These are phyloP conservation scores for Arthonia radiata DNA, from an alignment of 495 filamentous ascomycete genomes.

Conservation along the genomic window DNA sequence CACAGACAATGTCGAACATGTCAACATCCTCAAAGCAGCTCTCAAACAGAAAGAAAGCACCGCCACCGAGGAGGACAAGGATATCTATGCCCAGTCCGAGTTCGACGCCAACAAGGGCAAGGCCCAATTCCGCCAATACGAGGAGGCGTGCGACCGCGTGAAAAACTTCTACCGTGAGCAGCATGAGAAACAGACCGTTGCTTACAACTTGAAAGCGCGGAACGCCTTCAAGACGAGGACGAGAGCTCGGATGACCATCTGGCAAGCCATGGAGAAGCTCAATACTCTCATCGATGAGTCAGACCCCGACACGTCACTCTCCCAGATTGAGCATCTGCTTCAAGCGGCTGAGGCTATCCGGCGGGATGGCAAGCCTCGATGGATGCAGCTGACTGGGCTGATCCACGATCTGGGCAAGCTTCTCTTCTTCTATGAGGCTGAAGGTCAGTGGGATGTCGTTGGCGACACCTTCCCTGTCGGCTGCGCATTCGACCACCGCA, in stretches of 20 bases:
- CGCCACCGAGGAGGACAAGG: constrained; percentile 18
- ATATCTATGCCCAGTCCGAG: constrained; percentile 33
- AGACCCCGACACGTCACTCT: constrained; percentile 67
- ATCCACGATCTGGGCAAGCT: constrained; percentile 81
- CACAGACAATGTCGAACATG: constrained; percentile 55
- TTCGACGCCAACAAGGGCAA: constrained; percentile 67
- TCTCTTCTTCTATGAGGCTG: constrained; percentile 56
- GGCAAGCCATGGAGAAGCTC: constrained; percentile 75
- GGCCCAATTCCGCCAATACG: constrained; percentile 54
- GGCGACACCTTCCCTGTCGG: constrained; percentile 87
- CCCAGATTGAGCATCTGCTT: constrained; percentile 68
- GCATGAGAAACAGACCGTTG: constrained; percentile 63
- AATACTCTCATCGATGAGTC: constrained; percentile 73
- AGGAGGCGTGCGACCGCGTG: constrained; percentile 51
- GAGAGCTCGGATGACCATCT: constrained; percentile 55
- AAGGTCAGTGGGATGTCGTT: constrained; percentile 82
- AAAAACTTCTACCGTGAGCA: constrained; percentile 67
- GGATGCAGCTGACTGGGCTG: constrained; percentile 79
- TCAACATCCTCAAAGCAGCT: constrained; percentile 47
- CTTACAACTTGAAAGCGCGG: constrained; percentile 58
- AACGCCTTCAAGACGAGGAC: constrained; percentile 39
- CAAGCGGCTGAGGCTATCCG: constrained; percentile 74
- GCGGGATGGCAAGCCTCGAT: constrained; percentile 67
- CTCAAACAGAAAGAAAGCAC: constrained; percentile 20
- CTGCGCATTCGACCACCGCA: constrained; percentile 47